These are phyloP conservation scores for Zymoseptoria pseudotritici DNA, from an alignment of 2,329 filamentous ascomycete genomes.

Conservation along the genomic window DNA sequence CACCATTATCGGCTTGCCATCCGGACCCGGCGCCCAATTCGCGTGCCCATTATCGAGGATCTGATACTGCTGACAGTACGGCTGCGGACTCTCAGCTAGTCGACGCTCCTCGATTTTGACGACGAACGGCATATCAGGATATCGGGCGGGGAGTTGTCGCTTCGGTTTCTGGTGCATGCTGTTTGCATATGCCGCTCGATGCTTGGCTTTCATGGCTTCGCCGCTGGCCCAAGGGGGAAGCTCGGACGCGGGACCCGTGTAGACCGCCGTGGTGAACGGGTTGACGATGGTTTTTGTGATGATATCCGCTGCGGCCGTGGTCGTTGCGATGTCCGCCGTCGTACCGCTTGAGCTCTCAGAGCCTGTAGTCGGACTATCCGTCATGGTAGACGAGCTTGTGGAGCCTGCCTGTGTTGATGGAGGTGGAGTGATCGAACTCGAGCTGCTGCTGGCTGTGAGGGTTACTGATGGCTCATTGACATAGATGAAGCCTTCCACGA, in stretches of 20 bases:
- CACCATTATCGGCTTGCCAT: constrained; percentile 32
- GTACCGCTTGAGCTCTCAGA: background rate
- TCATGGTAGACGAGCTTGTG: constrained; percentile 5
- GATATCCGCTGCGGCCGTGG: constrained; percentile 7
- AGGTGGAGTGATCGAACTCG: background rate
- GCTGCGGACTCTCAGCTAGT: constrained; percentile 33
- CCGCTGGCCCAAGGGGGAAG: constrained; percentile 7
- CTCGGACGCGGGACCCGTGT: constrained; percentile 11
- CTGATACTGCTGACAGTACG: constrained; percentile 60
- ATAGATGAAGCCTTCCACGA: constrained; percentile 62
- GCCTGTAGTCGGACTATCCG: background rate
- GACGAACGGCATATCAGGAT: constrained; percentile 41
- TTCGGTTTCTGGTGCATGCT: background rate
- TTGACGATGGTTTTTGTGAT: constrained; percentile 13
- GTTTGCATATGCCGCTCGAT: background rate
- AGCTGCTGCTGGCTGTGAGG: constrained; percentile 8
- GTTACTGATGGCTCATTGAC: constrained; percentile 44
- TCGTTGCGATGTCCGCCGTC: constrained; percentile 1
- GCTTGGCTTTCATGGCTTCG: background rate
- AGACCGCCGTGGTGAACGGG: constrained; percentile 15
- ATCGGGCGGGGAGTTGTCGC: constrained; percentile 8
- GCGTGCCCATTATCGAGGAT: constrained; percentile 47
- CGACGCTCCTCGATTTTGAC: constrained; percentile 62
- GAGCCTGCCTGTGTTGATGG: constrained; percentile 3
- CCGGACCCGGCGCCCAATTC: constrained; percentile 28